Base-by-base conservation (phyloP, 2,329 filamentous ascomycete species). In the Neodidymelliopsis sp. region DNA sequence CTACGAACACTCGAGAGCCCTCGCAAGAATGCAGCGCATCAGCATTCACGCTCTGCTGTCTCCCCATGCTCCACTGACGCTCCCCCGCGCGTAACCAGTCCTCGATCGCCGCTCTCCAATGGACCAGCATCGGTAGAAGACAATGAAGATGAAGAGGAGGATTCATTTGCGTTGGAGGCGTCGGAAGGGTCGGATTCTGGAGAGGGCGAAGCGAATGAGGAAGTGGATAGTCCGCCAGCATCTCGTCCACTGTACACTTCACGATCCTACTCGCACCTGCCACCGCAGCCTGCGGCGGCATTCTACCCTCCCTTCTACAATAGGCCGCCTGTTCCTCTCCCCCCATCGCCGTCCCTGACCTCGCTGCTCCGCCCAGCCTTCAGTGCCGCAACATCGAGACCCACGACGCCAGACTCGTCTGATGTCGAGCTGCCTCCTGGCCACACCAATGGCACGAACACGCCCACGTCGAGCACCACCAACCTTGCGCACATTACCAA, bases 221-320 rank as follows among this genome's bases (percentile, higher is more conserved):
- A 55, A 6, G 35, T 40, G 4, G 47, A 44, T 19, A 53, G 33
- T 9, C 54, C 43, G 31, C 56, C 61, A 2, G 45, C 55, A 11
- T 51, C 58, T 19, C 71, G 66, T 22, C 77, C 72, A 22, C 71
- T 77, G 23, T 74, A 72, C 54, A 75, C 74, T 49, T 78, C 73
- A 4, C 72, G 73, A 33, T 77, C 75, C 16, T 72, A 79, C 37
- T 75, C 71, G n/a, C 73, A 78, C 27, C 72, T 79, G 2, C 63
- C 69, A 1, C 74, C 59, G 15, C 66, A 69, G 18, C 65, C 67
- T 3, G 56, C 62, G 2, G 65, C 57, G 18, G 59, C 62, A 6
- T 63, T 78, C 56, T 89, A 87, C 70, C 94, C 94, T 19, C 94
- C 94, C 12, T 97, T 97, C 79, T 99, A 99, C 79, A 95, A 95